A percentile compares a stretch with the other conserved stretches of the same genome.
Evolutionary conservation across 192 early-diverging fungal genomes (phyloP).

Genomic region (Anaeromyces robustus): DNA sequence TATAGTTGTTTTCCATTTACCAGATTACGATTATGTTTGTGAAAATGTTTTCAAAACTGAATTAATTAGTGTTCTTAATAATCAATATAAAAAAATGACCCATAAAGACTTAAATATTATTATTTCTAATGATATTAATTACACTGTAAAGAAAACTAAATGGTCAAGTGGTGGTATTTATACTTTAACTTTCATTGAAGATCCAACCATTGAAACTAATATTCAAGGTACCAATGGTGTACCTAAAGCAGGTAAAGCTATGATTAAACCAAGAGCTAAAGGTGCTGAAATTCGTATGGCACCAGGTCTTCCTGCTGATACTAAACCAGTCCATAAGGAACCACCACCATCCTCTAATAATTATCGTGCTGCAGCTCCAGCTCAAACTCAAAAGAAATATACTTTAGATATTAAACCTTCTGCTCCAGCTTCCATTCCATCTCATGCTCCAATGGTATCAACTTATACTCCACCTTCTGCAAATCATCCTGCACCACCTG

Average conservation of each 20-base stretch:
- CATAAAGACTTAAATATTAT: slow-evolving; percentile 13
- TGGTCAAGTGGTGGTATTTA: neutral
- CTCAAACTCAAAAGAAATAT: neutral
- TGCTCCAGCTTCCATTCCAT: neutral
- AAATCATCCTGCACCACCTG: neutral
- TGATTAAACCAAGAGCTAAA: slow-evolving; percentile 1
- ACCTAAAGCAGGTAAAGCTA: neutral
- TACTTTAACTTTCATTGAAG: neutral
- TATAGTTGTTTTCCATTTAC: slow-evolving; percentile 33
- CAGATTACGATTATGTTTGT: slow-evolving; percentile 37
- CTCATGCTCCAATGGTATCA: neutral
- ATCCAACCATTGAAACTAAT: neutral
- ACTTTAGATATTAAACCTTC: neutral
- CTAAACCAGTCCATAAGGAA: neutral
- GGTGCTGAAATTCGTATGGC: slow-evolving; percentile 4
- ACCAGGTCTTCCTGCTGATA: slow-evolving; percentile 1
- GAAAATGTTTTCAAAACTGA: slow-evolving; percentile 44
- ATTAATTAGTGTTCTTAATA: slow-evolving; percentile 24
- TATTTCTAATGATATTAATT: slow-evolving; percentile 31
- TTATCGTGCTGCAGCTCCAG: neutral
- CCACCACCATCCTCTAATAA: neutral
- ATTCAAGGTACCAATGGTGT: neutral
- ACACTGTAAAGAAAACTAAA: slow-evolving; percentile 37
- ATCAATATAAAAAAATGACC: slow-evolving; percentile 19
- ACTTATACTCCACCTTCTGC: neutral